Base-by-base conservation (phyloP, 805 yeast species). In the Starmerella scarabaei region DNA sequence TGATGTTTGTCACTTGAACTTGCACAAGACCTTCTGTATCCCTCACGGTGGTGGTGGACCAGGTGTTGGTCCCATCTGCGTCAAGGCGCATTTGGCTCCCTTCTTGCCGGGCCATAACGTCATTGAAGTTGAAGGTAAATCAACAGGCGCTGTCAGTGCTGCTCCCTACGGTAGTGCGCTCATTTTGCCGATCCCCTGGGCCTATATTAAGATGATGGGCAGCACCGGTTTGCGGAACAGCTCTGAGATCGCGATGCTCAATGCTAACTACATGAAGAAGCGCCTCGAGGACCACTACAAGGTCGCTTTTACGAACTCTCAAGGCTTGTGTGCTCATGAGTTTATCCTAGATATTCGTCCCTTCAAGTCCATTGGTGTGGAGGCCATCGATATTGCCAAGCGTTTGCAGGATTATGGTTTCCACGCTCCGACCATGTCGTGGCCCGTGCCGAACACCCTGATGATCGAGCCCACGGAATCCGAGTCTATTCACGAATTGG, bases 21-120 rank as follows among this genome's bases (percentile, higher is more conserved):
- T 91, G 58, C 98, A 91, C 68, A 91, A 91, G 66, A 91, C 98
- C 1, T 91, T 91, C 68, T 85, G 96, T 34, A 84, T 91, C 56
- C 93, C 95, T 40, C 98, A 91, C 56, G 98, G 98, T 56, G 98
- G 98, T 58, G 98, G 98, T 59, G 98, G 98, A 32, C 98, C 98
- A 31, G 98, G 97, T 57, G 93, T 85, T 54, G 98, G 96, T 16
- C 97, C 97, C 37, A 91, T 91, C 48, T 84, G 97, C 69, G 97
- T 88, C 42, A 78, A 77, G 51, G 64, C 69, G 36, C 94, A 84
- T 60, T 67, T 91, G 53, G 71, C 69, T 33, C 82, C 83, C 39
- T 85, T 73, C 63, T 69, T 91, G 53, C 98, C 98, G 34, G 66
- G 68, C 12, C 96, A 91, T 62, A 70, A 72, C 18, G 66, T 80